These are phyloP conservation scores for Verticillium klebahnii DNA, from an alignment of 2,329 filamentous ascomycete species.

Conservation along the genomic window DNA sequence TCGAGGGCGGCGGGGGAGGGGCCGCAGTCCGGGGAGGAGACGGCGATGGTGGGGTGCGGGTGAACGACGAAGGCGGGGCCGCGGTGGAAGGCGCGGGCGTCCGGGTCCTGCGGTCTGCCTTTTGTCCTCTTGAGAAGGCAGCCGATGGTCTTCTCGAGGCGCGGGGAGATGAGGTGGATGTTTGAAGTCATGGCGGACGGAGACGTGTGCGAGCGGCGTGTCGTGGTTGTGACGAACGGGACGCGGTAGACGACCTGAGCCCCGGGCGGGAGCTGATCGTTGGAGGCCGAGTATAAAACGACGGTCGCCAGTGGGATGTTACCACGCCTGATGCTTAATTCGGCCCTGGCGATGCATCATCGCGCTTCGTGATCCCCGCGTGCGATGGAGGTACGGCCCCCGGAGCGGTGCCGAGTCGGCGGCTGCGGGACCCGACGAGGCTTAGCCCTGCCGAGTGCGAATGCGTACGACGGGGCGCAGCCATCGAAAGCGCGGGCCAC, in stretches of 20 bases:
- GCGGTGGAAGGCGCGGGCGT: slow-evolving; percentile 32
- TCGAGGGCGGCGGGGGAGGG: slow-evolving; percentile 27
- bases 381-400: neutral
- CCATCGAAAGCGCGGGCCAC: too few species aligned
- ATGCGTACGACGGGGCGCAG: neutral
- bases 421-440: neutral
- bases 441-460: neutral
- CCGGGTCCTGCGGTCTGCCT: slow-evolving; percentile 26
- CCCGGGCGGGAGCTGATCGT: too few species aligned
- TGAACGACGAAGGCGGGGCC: slow-evolving; percentile 26
- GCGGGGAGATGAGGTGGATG: slow-evolving; percentile 16
- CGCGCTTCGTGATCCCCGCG: too few species aligned
- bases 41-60: slow-evolving; percentile 28
- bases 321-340: neutral
- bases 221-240: too few species aligned
- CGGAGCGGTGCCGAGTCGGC: neutral
- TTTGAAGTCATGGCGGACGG: neutral
- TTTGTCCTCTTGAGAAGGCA: slow-evolving; percentile 33
- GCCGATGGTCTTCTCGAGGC: slow-evolving; percentile 29
- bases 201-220: too few species aligned
- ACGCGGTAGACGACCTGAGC: too few species aligned
- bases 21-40: slow-evolving; percentile 36
- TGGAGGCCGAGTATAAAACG: neutral
- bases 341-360: too few species aligned
- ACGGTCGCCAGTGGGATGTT: neutral